A percentile compares a stretch with the other conserved stretches of the same genome.
phyloP scores from a whole-genome alignment of 2,329 filamentous ascomycete genomes.

The Parafenestella ontariensis region DNA sequence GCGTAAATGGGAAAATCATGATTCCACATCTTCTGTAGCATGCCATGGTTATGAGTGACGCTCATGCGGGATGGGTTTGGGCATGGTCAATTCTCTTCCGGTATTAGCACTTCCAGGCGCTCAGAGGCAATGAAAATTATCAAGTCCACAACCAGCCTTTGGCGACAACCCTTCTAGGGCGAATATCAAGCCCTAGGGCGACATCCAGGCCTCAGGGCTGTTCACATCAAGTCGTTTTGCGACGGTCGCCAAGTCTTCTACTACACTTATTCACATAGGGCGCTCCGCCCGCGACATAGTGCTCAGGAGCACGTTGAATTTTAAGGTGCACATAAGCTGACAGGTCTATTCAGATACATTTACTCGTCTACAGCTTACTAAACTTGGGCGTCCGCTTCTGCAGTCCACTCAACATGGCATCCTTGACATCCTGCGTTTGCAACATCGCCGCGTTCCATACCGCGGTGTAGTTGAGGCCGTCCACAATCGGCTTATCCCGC shows the following conservation, averaged over 20 bases:
- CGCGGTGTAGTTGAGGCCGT: conserved; percentile 81
- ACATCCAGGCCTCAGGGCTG: too few relatives aligned
- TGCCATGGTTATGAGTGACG: conserved; percentile 48
- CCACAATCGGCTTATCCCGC: conserved; percentile 76
- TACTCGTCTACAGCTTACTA: conserved; percentile 71
- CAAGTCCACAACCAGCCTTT: conserved; percentile 40
- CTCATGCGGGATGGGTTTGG: conserved; percentile 45
- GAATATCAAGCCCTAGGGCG: too few relatives aligned
- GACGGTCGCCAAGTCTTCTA: too few relatives aligned
- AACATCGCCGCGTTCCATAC: conserved; percentile 87
- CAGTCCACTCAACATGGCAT: conserved; percentile 77
- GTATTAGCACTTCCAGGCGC: conserved; percentile 52
- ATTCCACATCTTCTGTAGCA: conserved; percentile 50
- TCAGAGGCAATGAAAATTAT: conserved; percentile 54
- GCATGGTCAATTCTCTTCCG: conserved; percentile 45
- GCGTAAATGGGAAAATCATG: conserved; percentile 46
- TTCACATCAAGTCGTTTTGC: too few relatives aligned
- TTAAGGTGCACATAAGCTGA: neutral
- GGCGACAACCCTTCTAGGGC: neutral
- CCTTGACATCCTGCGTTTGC: conserved; percentile 78
- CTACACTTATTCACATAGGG: too few relatives aligned
- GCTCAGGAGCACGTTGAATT: too few relatives aligned
- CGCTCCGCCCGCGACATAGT: too few relatives aligned
- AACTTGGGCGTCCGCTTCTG: conserved; percentile 82
- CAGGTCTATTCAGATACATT: too few relatives aligned